Evolutionary conservation across 305 asterid genomes (phyloP), one percentile per base, ranked within the genome.

Genomic region (Fraxinus xanthoxyloides): DNA sequence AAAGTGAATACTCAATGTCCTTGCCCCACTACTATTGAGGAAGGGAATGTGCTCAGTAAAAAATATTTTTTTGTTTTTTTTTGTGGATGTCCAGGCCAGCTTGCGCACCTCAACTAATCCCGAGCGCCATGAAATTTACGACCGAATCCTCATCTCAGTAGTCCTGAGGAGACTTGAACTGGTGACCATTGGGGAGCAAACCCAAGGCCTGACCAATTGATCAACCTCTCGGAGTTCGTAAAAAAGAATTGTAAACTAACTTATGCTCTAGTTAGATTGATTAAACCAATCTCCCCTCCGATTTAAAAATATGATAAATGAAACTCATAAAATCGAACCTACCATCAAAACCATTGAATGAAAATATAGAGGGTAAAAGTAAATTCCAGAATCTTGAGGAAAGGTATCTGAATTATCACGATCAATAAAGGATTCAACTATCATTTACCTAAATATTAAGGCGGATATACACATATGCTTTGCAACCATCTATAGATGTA

Each of bases 401-500:
- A 26, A n/a, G 17, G 15, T 67, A 54, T 61, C 77, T 32, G 61
- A 78, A 69, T 43, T 69, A 35, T 51, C 31, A 51, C 28, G 30
- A 23, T 72, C 31, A 31, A 76, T 32, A 35, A 70, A 43, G 26
- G 36, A 67, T 67, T 26, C 51, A 54, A 32, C 54, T 46, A 38
- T 83, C 17, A 79, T 9, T 72, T 32, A 34, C 86, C 72, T 48
- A 35, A 72, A 75, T 32, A 36, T 65, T 69, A 79, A 83, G 77
- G 46, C 21, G 82, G 81, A 81, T 12, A 28, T 26, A 76, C 61
- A 12, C 28, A 76, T 28, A 61, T 34, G 81, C 65, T 63, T 30
- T 67, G 73, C 28, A 19, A 12, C 46, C 74, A 48, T 74, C 36
- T 59, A 72, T 59, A 28, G 46, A 74, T 48, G 76, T 31, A 6